Conservation (phyloP, 2,329 filamentous ascomycete genomes). For the Cercospora janseana region DNA sequence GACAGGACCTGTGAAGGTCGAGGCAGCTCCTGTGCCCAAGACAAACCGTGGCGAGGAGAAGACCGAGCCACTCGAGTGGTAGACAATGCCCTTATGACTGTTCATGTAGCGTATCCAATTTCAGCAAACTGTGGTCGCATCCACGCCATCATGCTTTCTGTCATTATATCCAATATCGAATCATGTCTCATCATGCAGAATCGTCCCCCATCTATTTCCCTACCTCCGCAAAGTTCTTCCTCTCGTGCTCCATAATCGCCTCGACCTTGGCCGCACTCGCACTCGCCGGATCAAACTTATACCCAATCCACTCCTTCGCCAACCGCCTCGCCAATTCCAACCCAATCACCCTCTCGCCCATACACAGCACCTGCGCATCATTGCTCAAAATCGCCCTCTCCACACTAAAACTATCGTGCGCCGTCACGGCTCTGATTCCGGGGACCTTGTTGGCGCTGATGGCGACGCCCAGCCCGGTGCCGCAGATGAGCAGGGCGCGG, state of each 20-base stretch:
- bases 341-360: conserved; percentile 80
- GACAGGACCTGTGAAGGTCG: conserved; percentile 59
- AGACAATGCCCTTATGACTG: too few relatives aligned
- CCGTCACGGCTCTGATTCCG: conserved; percentile 81
- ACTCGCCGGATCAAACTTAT: conserved; percentile 70
- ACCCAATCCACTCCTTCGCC: conserved; percentile 79
- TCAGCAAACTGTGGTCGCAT: too few relatives aligned
- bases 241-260: conserved; percentile 51
- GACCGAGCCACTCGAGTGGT: conserved; percentile 88
- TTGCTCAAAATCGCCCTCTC: conserved; percentile 80
- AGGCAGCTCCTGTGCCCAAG: conserved; percentile 71
- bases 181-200: not conserved
- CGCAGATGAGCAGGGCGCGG: conserved; percentile 78
- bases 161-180: too few relatives aligned
- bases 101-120: too few relatives aligned
- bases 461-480: conserved; percentile 81
- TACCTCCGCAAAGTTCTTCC: conserved; percentile 36
- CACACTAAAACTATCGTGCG: conserved; percentile 81
- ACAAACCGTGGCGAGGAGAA: conserved; percentile 85
- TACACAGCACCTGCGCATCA: conserved; percentile 81
- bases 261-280: conserved; percentile 58
- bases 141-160: too few relatives aligned
- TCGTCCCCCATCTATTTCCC: not conserved
- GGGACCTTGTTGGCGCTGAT: conserved; percentile 87
- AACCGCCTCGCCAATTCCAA: conserved; percentile 75